These are phyloP conservation scores for Pythium scleroteichum DNA, from an alignment of 352 stramenopile genomes.

Conservation along the genomic window DNA sequence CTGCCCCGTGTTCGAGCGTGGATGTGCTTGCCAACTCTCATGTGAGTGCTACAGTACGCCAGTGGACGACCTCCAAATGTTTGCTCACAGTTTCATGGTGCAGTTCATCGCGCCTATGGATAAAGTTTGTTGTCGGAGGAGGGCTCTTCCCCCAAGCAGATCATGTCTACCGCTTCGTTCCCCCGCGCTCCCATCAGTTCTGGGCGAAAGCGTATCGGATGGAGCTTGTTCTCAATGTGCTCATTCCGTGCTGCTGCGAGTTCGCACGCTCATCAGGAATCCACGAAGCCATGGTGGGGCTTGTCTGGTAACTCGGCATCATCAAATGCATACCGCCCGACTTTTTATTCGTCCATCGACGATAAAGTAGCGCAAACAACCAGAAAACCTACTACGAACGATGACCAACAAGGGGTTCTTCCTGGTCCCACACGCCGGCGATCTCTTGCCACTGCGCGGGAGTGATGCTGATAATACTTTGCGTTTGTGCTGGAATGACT, in stretches of 20 bases:
- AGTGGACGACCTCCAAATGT: background rate
- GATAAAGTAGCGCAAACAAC: no score
- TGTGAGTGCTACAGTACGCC: slow-evolving; percentile 38
- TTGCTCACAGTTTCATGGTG: background rate
- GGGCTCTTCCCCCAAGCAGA: slow-evolving; percentile 75
- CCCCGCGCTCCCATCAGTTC: slow-evolving; percentile 70
- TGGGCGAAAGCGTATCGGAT: slow-evolving; percentile 81
- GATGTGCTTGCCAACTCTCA: slow-evolving; percentile 77
- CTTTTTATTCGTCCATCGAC: no score
- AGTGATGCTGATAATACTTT: slow-evolving; percentile 85
- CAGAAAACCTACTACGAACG: slow-evolving; percentile 29
- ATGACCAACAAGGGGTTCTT: slow-evolving; percentile 70
- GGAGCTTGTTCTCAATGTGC: slow-evolving; percentile 78
- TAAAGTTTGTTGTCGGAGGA: slow-evolving; percentile 70
- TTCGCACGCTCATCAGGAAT: slow-evolving; percentile 33
- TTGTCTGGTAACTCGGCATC: slow-evolving; percentile 9
- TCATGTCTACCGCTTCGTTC: slow-evolving; percentile 80
- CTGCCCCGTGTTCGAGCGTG: slow-evolving; percentile 70
- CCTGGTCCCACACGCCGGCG: slow-evolving; percentile 33
- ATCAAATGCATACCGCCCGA: no score
- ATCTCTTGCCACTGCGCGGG: slow-evolving; percentile 70
- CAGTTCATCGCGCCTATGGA: slow-evolving; percentile 76
- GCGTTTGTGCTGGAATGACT: slow-evolving; percentile 53
- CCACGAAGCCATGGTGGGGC: slow-evolving; percentile 26
- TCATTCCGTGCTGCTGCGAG: slow-evolving; percentile 78